Evolutionary conservation across 2,329 filamentous ascomycete species (phyloP), one percentile per base, ranked within the genome.

Genomic region (Ustulina deusta): DNA sequence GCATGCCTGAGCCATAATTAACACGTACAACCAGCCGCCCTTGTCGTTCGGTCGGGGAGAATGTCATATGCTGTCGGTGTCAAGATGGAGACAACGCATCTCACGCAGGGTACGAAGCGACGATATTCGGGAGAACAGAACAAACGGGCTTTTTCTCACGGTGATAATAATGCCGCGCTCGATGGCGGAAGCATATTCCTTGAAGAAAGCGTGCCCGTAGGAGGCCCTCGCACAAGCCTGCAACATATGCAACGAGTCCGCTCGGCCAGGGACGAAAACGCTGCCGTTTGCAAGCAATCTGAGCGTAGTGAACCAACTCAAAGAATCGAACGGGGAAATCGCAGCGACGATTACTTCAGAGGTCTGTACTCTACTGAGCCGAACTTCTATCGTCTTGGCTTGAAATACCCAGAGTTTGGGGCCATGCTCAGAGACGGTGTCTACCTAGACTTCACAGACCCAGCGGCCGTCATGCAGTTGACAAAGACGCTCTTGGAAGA

Each of bases 381-480:
- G 0, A 70, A 78, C 61, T 78, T 78, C 46, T 20, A 54, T 27
- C 55, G 40, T 9, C 73, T 78, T 9, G 75, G 71, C 5, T 49
- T 69, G 27, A 66, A 72, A 44, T 73, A 78, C 49, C 65, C 64
- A 2, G 72, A 72, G 11, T 73, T 78, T 15, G 57, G 65, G 17
- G 71, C 71, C 13, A 56, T 74, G 38, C 69, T 78, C 83, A 63
- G 65, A 38, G 66, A 49, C 15, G 70, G 66, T 13, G 65, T 60
- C 9, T 88, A 90, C 71, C 83, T 97, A 29, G 89, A 97, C 80
- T 98, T 98, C 74, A 90, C 88, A 59, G 87, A 97, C 74, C 91
- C 94, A 4, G 82, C 85, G 57, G 89, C 93, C 25, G 88, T 97
- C 9, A 87, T 91, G 87, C 94, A 90, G 73, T 83, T 98, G 56